phyloP scores from a whole-genome alignment of 164 flowering plant genomes.

The Liquidambar formosana region DNA sequence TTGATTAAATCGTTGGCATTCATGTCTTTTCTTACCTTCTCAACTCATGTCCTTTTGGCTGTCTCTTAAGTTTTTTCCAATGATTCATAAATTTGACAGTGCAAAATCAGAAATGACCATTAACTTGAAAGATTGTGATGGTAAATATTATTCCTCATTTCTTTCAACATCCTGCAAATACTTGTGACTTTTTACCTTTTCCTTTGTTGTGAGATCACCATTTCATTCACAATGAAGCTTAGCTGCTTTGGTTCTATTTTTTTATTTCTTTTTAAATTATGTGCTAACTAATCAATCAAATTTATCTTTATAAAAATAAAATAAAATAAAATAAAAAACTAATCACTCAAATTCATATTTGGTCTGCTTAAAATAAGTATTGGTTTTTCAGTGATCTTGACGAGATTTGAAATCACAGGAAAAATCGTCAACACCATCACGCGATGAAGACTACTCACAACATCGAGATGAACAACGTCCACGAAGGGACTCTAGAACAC shows the following conservation, averaged over 20 bases:
- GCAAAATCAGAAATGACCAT: not conserved
- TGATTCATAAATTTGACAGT: not conserved
- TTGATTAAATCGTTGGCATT: not conserved
- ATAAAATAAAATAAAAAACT: no score
- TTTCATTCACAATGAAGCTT: not conserved
- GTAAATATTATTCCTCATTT: not conserved
- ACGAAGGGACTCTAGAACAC: constrained; percentile 57
- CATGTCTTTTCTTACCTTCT: no score
- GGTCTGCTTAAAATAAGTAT: no score
- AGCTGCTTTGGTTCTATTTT: not conserved
- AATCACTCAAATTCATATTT: no score
- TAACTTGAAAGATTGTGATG: not conserved
- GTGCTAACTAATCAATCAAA: constrained; percentile 2
- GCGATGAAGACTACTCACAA: constrained; percentile 46
- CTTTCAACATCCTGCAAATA: not conserved
- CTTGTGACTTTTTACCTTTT: not conserved
- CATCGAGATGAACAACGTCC: constrained; percentile 47
- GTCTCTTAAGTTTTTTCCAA: not conserved
- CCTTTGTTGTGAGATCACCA: not conserved
- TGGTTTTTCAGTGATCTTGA: not conserved
- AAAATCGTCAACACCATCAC: constrained; percentile 50
- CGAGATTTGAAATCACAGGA: constrained; percentile 62
- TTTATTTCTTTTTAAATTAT: constrained; percentile 16
- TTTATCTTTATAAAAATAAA: no score
- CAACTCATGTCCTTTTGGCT: not conserved